Evolutionary conservation across 345 rosid species (phyloP).

Genomic region (Eutrema yunnanense): DNA sequence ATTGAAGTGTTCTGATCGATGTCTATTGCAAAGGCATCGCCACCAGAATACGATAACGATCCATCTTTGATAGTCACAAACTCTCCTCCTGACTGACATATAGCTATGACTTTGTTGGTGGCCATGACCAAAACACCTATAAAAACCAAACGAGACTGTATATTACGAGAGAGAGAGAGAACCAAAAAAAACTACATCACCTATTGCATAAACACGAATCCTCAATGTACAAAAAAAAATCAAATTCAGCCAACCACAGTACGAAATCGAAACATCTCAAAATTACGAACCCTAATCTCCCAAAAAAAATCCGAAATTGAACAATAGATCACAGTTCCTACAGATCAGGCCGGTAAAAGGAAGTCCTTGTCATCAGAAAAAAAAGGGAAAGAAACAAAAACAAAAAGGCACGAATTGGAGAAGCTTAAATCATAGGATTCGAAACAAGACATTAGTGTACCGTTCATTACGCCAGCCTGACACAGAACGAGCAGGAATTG

Average conservation of each 20-base stretch:
- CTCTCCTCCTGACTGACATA: slow-evolving; percentile 91
- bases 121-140: slow-evolving; percentile 48
- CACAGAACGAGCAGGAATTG: not conserved
- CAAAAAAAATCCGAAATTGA: not conserved
- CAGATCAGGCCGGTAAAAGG: not conserved
- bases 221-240: not conserved
- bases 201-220: not conserved
- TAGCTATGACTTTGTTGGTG: slow-evolving; percentile 75
- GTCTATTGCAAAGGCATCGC: slow-evolving; percentile 82
- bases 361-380: not conserved
- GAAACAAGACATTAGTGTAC: not conserved
- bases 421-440: not conserved
- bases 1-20: slow-evolving; percentile 55
- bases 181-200: no score
- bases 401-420: not conserved
- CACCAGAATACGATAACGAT: slow-evolving; percentile 60
- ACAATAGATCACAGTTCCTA: not conserved
- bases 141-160: not conserved
- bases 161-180: not conserved
- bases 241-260: not conserved
- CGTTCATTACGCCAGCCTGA: slow-evolving; percentile 10
- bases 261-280: not conserved
- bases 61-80: slow-evolving; percentile 66
- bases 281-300: not conserved
- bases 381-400: not conserved